Conservation (phyloP, 208 protist genomes). For the Leishmania tropica region DNA sequence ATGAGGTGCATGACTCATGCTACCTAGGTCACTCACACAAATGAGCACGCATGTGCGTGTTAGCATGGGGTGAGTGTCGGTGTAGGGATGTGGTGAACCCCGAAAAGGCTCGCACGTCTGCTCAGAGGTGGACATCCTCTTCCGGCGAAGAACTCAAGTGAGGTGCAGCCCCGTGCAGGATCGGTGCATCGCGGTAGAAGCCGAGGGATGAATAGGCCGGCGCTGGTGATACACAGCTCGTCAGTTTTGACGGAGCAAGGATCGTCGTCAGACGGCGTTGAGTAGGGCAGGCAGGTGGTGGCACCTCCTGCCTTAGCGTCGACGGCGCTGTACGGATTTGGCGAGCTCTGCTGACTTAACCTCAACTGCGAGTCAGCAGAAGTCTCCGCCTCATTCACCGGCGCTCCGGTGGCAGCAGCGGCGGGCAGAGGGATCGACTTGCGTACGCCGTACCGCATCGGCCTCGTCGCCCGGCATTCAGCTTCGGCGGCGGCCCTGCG, state of each 20-base stretch:
- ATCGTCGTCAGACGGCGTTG: background rate
- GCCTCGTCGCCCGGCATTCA: background rate
- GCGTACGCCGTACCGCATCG: background rate
- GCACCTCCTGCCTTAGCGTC: background rate
- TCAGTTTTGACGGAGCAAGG: background rate
- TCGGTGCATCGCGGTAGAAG: background rate
- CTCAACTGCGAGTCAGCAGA: background rate
- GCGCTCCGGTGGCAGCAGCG: background rate
- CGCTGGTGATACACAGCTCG: background rate
- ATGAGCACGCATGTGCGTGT: background rate
- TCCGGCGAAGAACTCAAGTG: background rate
- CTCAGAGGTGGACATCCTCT: background rate
- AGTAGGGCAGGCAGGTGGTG: background rate
- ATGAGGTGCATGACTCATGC: background rate
- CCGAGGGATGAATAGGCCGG: constrained; percentile 1
- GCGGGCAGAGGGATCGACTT: background rate
- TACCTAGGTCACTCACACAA: background rate
- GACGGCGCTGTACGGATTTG: background rate
- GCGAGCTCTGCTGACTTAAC: background rate
- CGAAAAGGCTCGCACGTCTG: background rate
- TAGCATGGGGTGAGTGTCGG: background rate
- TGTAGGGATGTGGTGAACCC: background rate
- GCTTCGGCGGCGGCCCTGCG: background rate
- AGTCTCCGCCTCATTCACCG: background rate
- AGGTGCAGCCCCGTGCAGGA: background rate